Base-by-base conservation (phyloP, 2,329 filamentous ascomycete genomes). In the Chalaropsis ovoidea region DNA sequence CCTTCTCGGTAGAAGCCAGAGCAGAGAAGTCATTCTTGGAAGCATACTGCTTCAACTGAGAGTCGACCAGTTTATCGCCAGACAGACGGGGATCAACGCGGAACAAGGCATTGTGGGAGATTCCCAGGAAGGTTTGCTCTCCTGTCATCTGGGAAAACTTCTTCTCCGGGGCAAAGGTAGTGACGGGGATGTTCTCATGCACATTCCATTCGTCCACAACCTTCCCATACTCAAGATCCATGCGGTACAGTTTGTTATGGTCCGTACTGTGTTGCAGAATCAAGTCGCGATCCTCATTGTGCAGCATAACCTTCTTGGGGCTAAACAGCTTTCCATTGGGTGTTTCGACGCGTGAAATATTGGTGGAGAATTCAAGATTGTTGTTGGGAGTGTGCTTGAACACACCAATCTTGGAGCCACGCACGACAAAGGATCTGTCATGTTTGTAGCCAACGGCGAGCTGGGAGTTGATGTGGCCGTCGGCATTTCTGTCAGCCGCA, bases 201-300 rank as follows among this genome's bases (percentile, higher is more conserved):
- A 99, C 83, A 71, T 96, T 96, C 94, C 94, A 99, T 76, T 99
- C 94, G 72, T 99, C 94, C 1, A 97, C 91, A 43, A 99, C 89
- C 77, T 96, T 97, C 70, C 94, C 94, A 71, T 95, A 95, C 75
- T 99, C 93, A 56, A 99, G 81, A 76, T 99, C 94, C 94, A 99
- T 97, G 58, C 90, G 89, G 75, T 92, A 99, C 1, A 99, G 82
- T 63, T 90, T 91, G 77, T 96, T 93, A 1, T 93, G 90, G 69
- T 97, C 88, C 63, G 86, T 74, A 61, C 81, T 80, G 71, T 95
- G 92, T 74, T 96, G 92, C 67, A 96, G 76, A 68, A 96, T 89
- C 82, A 96, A 86, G 72, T 95, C 90, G 58, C 86, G 82, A 76
- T 96, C 92, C 74, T 94, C 90, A 39, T 89, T 88, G 73, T 96